Base-by-base conservation (phyloP, 129 eudicot genomes). In the Ambrosia artemisiifolia region DNA sequence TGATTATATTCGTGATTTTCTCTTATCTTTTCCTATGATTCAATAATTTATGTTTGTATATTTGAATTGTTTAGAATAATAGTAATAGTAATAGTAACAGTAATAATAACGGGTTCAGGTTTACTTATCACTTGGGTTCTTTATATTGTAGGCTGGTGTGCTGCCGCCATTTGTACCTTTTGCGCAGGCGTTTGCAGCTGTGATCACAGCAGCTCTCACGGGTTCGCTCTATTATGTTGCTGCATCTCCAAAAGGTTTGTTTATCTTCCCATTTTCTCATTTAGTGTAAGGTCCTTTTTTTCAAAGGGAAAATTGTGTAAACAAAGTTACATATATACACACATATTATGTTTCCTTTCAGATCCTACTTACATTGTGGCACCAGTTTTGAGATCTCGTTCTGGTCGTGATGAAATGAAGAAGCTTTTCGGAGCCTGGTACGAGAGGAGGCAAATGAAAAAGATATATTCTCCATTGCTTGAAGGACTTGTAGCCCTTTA, bases 361-460 rank as follows among this genome's bases (percentile, higher is more conserved):
- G 97, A 94, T 89, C 98, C 97, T 79, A 90, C 97, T 5, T 94
- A 90, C 67, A 88, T 94, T 9, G 91, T 94, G 28, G 97, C 95
- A 69, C 98, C 98, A 54, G 91, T 94, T 49, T 68, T 90, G 70
- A 78, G 57, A 60, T 93, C 96, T 11, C 96, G 77, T 19, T 90
- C 91, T 14, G 91, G 88, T 6, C 93, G 88, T 79, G 82, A 82
- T 42, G 97, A 94, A 78, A 79, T 94, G 72, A 94, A 81, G 75
- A 94, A 90, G 80, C 95, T 94, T 71, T 94, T 94, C 79, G 86
- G 88, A 94, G 98, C 98, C 13, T 94, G 98, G 98, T 90, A 94
- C 7, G 97, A 94, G 60, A 83, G 98, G 76, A 80, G 96, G 71
- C 98, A 93, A 70, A 83, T 90, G 96, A 93, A 94, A 60, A 90